phyloP scores from a whole-genome alignment of 768 basidiomycete genomes.

The Boletus sp. region DNA sequence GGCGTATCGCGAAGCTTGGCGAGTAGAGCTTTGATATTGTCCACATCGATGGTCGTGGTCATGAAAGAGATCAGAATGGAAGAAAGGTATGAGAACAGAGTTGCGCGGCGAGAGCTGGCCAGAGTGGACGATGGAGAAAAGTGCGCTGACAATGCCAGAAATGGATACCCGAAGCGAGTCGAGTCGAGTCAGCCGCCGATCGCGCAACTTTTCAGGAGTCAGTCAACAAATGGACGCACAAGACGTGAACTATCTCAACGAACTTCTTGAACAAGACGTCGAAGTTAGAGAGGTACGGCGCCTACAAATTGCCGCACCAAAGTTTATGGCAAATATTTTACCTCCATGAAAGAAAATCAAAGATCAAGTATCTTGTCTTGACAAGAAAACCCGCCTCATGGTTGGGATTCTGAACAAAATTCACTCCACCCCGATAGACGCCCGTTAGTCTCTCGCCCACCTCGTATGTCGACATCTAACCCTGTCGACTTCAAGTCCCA shows the following conservation, averaged over 20 bases:
- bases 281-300: slow-evolving; percentile 59
- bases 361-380: slow-evolving; percentile 68
- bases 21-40: slow-evolving; percentile 49
- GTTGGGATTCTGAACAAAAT: slow-evolving; percentile 76
- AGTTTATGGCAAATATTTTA: slow-evolving; percentile 1
- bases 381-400: slow-evolving; percentile 71
- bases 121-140: neutral
- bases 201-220: neutral
- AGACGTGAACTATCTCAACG: slow-evolving; percentile 56
- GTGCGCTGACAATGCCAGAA: slow-evolving; percentile 8
- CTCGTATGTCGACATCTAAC: slow-evolving; percentile 11
- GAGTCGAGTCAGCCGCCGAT: slow-evolving; percentile 4
- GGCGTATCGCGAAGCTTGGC: slow-evolving; percentile 56
- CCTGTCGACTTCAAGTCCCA: slow-evolving; percentile 44
- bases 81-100: neutral
- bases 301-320: neutral
- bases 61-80: slow-evolving; percentile 14
- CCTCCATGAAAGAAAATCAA: slow-evolving; percentile 62
- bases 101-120: neutral
- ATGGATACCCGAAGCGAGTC: neutral
- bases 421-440: slow-evolving; percentile 64
- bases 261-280: slow-evolving; percentile 58
- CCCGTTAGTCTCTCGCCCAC: slow-evolving; percentile 42
- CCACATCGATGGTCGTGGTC: slow-evolving; percentile 23
- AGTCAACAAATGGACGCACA: slow-evolving; percentile 47